Evolutionary conservation across 1,284 basidiomycete species (phyloP), one percentile per base, ranked within the genome.

Genomic region (Microbotryum saponariae): DNA sequence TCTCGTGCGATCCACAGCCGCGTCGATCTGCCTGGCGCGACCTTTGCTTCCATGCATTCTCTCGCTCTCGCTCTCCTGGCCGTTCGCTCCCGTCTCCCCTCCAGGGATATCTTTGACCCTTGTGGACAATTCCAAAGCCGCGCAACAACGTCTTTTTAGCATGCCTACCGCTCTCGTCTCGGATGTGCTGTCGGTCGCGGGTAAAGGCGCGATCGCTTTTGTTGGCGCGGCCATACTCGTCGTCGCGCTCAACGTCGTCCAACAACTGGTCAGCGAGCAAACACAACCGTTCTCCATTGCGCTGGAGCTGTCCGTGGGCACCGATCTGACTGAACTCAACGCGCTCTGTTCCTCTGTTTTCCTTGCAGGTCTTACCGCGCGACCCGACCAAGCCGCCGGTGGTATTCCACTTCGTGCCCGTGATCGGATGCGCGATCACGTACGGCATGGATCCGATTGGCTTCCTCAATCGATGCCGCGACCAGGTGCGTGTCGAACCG

Each of bases 371-470:
- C 56, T 72, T 80, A 20, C 85, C 85, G 27, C 77, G 77, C 58
- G 79, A 85, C 73, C 79, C 79, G 54, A 81, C 79, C 1, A 54
- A 44, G 31, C 88, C 88, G 6, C 88, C 88, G 0, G 77, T 86
- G 52, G 88, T 91, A 18, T 91, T 89, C 77, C 85, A 89, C 74
- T 81, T 81, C 72, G 78, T 90, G 62, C 88, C 88, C 21, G 80
- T 85, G 74, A 79, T 91, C 66, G 88, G 88, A 14, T 87, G 85
- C 31, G 85, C 88, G 2, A 79, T 78, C 48, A 67, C 78, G 51
- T 91, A 91, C 68, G 88, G 88, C 25, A 83, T 88, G 71, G 86
- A 91, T 74, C 88, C 88, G 3, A 81, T 89, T 74, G 82, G 79
- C 62, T 90, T 91, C 76, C 81, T 89, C 72, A 82, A 84, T 61